A percentile compares a stretch with the other conserved stretches of the same genome.
phyloP scores from a whole-genome alignment of 2,329 filamentous ascomycete species.

The Mycosphaerella sp. region DNA sequence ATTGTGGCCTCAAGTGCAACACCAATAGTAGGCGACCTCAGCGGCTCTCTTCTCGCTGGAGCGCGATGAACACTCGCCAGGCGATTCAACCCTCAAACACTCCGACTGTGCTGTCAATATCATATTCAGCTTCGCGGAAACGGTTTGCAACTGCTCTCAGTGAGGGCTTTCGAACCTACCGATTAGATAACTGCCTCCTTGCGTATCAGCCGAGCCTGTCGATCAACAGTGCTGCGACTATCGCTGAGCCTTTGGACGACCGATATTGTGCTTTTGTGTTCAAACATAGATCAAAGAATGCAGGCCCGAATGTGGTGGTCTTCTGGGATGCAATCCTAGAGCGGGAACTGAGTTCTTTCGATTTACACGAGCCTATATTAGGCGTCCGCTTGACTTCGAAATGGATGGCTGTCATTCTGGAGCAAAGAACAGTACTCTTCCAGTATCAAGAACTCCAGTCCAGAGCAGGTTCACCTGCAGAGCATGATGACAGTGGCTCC shows the following conservation, averaged over 20 bases:
- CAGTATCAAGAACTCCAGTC: slow-evolving; percentile 26
- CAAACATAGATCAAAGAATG: slow-evolving; percentile 55
- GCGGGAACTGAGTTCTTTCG: slow-evolving; percentile 66
- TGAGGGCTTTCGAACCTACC: slow-evolving; percentile 62
- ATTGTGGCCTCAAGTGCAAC: neutral
- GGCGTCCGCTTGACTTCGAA: slow-evolving; percentile 70
- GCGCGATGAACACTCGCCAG: slow-evolving; percentile 77
- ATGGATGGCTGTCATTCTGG: slow-evolving; percentile 69
- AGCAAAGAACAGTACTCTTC: slow-evolving; percentile 29
- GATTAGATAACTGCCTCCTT: slow-evolving; percentile 33
- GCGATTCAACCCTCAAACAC: slow-evolving; percentile 71
- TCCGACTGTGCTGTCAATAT: slow-evolving; percentile 70
- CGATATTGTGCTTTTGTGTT: slow-evolving; percentile 78
- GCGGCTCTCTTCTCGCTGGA: neutral
- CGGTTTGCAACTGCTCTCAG: slow-evolving; percentile 85
- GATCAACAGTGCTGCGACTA: slow-evolving; percentile 23
- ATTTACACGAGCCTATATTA: slow-evolving; percentile 72
- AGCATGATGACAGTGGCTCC: slow-evolving; percentile 10
- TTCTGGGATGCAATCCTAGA: slow-evolving; percentile 87
- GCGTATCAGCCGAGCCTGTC: slow-evolving; percentile 24
- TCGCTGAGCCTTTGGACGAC: slow-evolving; percentile 32
- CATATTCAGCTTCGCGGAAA: slow-evolving; percentile 78
- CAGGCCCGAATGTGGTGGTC: slow-evolving; percentile 28
- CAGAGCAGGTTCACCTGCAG: slow-evolving; percentile 46
- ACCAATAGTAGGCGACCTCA: neutral